Base-by-base conservation (phyloP, 2,329 filamentous ascomycete genomes). In the Xylaria sp. region DNA sequence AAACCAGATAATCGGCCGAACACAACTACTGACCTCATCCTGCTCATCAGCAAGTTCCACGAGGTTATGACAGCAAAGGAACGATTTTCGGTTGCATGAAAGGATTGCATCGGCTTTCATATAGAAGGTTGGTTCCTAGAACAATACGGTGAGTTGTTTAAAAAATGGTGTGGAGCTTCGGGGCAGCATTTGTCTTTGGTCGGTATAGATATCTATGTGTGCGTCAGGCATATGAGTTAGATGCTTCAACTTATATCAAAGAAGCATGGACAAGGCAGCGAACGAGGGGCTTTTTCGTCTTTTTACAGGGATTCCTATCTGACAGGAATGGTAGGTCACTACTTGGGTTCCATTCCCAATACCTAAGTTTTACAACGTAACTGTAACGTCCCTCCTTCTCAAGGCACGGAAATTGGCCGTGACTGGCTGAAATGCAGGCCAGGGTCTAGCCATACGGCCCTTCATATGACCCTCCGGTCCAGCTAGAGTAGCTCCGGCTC, bases 341-440 rank as follows among this genome's bases (percentile, higher is more conserved):
- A 25, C 35, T 5, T 54, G 18, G 35, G n/a, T 53, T 44, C 35
- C n/a, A 54, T 44, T 59, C 21, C 29, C 42, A 37, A 25, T 37
- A 42, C 10, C 18, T 60, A 42, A 37, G 61, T 42, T 51, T 51
- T 50, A 62, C 62, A 48, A 60, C 47, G 18, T 44, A 35, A 47
- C 44, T 21, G 37, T 10, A 32, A 54, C 35, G 59, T 51, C 37
- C 57, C 42, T 62, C 37, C 37, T 47, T 54, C 21, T 21, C 57
- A 58, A 42, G 54, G 37, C 48, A 50, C 54, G 32, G 29, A 51
- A 44, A 63, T 62, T 63, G 54, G 48, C 32, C 27, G 48, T 25
- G 27, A 65, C 58, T 63, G 47, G 61, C 59, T 65, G 62, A 63
- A 59, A 68, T 58, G 50, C 65, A 60, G 58, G 47, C 10, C 53